Conservation (phyloP, 2,329 filamentous ascomycete species). For the Sarocladium kiliense region DNA sequence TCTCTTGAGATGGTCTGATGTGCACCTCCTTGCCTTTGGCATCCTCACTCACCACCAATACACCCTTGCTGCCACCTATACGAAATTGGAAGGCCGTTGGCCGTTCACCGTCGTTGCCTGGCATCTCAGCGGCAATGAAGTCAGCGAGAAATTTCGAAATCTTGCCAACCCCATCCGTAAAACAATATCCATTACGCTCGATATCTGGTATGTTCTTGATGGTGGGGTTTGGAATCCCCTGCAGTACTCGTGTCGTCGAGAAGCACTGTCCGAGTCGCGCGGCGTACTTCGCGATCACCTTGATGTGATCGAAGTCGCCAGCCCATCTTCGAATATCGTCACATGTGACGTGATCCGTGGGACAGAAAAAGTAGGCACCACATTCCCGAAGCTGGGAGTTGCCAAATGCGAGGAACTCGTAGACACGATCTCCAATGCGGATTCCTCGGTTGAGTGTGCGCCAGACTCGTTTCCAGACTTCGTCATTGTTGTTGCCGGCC, state of each 20-base stretch:
- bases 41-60: slow-evolving; percentile 70
- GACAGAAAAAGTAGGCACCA: slow-evolving; percentile 88
- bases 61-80: slow-evolving; percentile 86
- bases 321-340: slow-evolving; percentile 79
- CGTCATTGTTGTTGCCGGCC: slow-evolving; percentile 45
- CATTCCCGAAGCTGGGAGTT: slow-evolving; percentile 93
- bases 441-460: slow-evolving; percentile 74
- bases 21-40: slow-evolving; percentile 64
- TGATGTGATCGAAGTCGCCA: slow-evolving; percentile 79
- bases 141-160: slow-evolving; percentile 75
- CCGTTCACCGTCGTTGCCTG: slow-evolving; percentile 45
- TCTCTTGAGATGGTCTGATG: slow-evolving; percentile 79
- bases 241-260: slow-evolving; percentile 79
- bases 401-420: slow-evolving; percentile 88
- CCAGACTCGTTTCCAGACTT: slow-evolving; percentile 69
- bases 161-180: slow-evolving; percentile 90
- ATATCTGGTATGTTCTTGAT: slow-evolving; percentile 66
- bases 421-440: slow-evolving; percentile 72
- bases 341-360: slow-evolving; percentile 60
- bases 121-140: slow-evolving; percentile 67
- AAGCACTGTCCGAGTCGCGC: slow-evolving; percentile 92
- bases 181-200: slow-evolving; percentile 61
- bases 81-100: slow-evolving; percentile 91
- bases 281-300: slow-evolving; percentile 80
- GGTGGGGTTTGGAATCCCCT: slow-evolving; percentile 54